Percentiles rank a stretch among this genome's conserved stretches.
Conservation (phyloP, 208 protist genomes). For the Acanthamoeba culbertsoni region DNA sequence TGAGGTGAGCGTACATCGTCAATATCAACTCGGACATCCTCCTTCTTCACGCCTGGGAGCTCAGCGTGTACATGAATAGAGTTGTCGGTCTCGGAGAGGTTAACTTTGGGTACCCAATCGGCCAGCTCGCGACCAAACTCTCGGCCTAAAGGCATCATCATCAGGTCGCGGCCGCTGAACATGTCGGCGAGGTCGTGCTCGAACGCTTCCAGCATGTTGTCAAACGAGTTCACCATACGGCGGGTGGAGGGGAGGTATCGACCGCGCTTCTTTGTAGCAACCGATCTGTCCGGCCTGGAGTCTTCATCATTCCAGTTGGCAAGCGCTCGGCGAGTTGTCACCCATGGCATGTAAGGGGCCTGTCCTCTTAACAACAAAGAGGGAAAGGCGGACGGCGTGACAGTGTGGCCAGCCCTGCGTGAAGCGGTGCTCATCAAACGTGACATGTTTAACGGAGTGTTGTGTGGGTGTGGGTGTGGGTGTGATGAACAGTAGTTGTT, state of each 20-base stretch:
- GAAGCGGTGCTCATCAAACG: background rate
- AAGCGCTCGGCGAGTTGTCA: too few species aligned
- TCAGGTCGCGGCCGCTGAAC: background rate
- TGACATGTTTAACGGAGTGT: background rate
- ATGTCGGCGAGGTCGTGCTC: background rate
- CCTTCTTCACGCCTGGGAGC: slow-evolving; percentile 54
- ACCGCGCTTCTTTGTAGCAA: background rate
- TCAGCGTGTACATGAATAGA: slow-evolving; percentile 24
- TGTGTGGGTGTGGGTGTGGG: background rate
- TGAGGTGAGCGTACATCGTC: background rate
- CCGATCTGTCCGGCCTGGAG: background rate
- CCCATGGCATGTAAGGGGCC: too few species aligned
- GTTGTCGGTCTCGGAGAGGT: background rate
- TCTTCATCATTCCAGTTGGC: background rate
- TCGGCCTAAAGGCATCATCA: background rate
- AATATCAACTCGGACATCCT: background rate
- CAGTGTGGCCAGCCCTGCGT: too few species aligned
- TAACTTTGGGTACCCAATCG: slow-evolving; percentile 4
- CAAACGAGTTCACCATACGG: background rate
- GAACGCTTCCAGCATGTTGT: background rate
- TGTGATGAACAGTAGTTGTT: background rate
- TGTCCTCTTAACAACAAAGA: too few species aligned
- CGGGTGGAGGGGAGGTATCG: background rate
- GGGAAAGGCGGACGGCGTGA: too few species aligned
- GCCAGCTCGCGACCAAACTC: background rate